Base-by-base conservation (phyloP, 768 basidiomycete genomes). In the Mycena latifolia region DNA sequence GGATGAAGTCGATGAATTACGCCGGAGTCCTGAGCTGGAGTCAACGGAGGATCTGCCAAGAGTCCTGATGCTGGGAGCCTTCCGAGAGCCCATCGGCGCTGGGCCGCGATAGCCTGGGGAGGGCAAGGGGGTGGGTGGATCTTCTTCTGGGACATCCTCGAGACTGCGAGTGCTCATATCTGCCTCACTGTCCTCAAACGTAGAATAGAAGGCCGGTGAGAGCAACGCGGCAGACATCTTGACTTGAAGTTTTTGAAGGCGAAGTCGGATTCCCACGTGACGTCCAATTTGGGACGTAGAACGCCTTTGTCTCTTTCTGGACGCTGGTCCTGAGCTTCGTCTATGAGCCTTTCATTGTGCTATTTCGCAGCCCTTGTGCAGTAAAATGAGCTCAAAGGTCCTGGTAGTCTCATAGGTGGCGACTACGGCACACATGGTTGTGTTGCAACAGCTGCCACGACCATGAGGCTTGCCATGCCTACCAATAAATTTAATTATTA, bases 91-190 rank as follows among this genome's bases (percentile, higher is more conserved):
- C 33, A 66, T 66, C n/a, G 66, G 33, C 33, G 33, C 33, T 6
- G 33, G 10, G 17, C 47, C 22, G 14, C 71, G 66, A 37, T 72
- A 52, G 43, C 63, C 55, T 1, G 71, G 55, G 15, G 69, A 58
- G 46, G 59, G 61, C 15, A 73, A 67, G 10, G 77, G 69, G 3
- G 74, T 71, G 55, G 65, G 55, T 1, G 68, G 31, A 5, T 66
- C 70, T 69, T 80, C 78, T 58, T 80, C 79, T 24, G 77, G 79
- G 4, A 79, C 79, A 64, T 80, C 78, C 28, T 72, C 74, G 56
- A 80, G 72, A 59, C 74, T 73, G 41, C 73, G 69, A 35, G 68
- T 67, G 57, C 70, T 77, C 76, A 78, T 77, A 37, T 74, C 71
- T 33, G 50, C 61, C 39, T 70, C 69, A 37, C 57, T 66, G 31